Conservation (phyloP, 2,329 filamentous ascomycete genomes). For the Pseudogymnoascus sp. region DNA sequence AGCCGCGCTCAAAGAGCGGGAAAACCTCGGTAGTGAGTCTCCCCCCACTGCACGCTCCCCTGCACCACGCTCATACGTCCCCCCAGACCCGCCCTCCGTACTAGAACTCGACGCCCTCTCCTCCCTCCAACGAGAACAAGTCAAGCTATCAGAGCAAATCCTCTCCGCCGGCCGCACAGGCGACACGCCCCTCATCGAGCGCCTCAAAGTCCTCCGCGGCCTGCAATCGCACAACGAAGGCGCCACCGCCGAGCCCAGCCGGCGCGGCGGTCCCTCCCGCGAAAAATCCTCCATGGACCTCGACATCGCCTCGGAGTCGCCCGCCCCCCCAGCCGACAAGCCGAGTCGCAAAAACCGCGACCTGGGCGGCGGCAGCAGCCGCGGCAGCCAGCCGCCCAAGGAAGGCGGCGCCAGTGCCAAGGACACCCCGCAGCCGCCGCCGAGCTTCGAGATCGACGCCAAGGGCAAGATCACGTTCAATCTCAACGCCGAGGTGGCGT, state of each 20-base stretch:
- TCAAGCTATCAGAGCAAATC: constrained; percentile 24
- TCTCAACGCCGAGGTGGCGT: constrained; percentile 59
- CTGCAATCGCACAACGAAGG: constrained; percentile 22
- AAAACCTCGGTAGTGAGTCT: neutral
- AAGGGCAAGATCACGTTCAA: constrained; percentile 48
- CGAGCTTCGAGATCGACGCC: constrained; percentile 13
- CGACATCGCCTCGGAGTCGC: constrained; percentile 27
- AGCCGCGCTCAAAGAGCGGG: neutral
- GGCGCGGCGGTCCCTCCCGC: constrained; percentile 18
- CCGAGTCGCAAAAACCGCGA: constrained; percentile 19
- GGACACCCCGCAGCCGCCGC: neutral
- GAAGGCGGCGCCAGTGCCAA: constrained; percentile 13
- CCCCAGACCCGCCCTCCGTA: constrained; percentile 18
- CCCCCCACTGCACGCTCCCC: neutral
- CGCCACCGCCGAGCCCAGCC: constrained; percentile 12
- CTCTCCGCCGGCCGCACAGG: constrained; percentile 13
- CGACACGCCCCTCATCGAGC: constrained; percentile 14
- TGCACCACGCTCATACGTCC: neutral
- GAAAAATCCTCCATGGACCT: constrained; percentile 23
- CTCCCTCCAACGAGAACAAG: constrained; percentile 24
- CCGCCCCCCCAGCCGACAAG: constrained; percentile 24
- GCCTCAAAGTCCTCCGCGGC: constrained; percentile 16
- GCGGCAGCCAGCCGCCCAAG: constrained; percentile 20
- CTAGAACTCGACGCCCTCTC: constrained; percentile 21
- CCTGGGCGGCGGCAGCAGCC: constrained; percentile 21